Evolutionary conservation across 352 stramenopile species (phyloP), one percentile per base, ranked within the genome.

Genomic region (Globisporangium acanthophoron): DNA sequence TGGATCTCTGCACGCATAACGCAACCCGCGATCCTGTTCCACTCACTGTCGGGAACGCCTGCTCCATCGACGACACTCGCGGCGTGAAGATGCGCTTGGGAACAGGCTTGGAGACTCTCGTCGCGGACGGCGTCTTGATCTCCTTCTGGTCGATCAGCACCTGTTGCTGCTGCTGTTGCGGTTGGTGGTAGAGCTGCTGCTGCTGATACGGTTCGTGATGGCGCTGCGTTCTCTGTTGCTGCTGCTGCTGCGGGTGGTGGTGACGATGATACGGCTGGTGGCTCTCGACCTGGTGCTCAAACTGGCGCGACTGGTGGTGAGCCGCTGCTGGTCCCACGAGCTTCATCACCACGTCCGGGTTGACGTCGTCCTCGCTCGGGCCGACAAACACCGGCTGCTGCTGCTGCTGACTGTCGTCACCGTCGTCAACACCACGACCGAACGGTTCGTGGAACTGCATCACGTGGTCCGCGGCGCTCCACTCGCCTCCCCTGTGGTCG

Each of bases 31-130:
- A 15, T 0, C 33, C 9, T 27, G 18, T 29, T 24, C 3, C 5
- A 55, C 43, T 51, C n/a, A 58, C 45, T 21, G 58, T 29, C 51
- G 52, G 50, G 13, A 63, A 43, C 18, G 58, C 40, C 33, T 41
- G 52, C 24, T 54, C 51, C 9, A 45, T 44, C 21, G 24, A 24
- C 16, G 27, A 3, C 29, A 33, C n/a, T 24, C 37, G 41, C 37
- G 44, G 45, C 15, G 37, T 40, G 27, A 51, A 64, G 21, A 35
- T 47, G 35, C 58, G 37, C 43, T 51, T 59, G 9, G 58, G 51
- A 35, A 64, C 43, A 3, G 58, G 58, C 20, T 64, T 64, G 5
- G 52, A 35, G 13, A 64, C 40, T 27, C 52, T n/a, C 21, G 52
- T 24, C 11, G 52, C 33, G 0, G 33, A 31, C 31, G 58, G 15